A percentile compares a stretch with the other conserved stretches of the same genome.
These are phyloP conservation scores for Alternaria burnsii DNA, from an alignment of 2,329 filamentous ascomycete genomes.

Conservation along the genomic window DNA sequence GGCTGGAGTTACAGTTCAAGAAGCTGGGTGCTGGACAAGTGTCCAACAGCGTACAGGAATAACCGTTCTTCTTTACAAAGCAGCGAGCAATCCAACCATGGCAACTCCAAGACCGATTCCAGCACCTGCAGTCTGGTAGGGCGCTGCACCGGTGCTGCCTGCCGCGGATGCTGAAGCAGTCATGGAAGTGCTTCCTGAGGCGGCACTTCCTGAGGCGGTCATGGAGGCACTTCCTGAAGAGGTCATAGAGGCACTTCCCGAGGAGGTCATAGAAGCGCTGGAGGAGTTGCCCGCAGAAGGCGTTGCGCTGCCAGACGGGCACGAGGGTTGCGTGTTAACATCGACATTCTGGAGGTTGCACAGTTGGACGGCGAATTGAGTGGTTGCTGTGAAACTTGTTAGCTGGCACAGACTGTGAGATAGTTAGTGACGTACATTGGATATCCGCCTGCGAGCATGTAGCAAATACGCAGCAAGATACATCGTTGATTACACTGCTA, in stretches of 20 bases:
- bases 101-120: not conserved
- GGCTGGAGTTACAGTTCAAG: not conserved
- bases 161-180: not conserved
- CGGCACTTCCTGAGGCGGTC: not conserved
- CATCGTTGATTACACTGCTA: slow-evolving; percentile 48
- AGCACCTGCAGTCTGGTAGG: not conserved
- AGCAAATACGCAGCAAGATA: slow-evolving; percentile 57
- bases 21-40: not conserved
- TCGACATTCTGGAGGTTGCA: slow-evolving; percentile 3
- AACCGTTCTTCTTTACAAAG: not conserved
- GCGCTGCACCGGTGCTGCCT: not conserved
- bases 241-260: not conserved
- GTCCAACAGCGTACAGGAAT: not conserved
- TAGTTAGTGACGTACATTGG: slow-evolving; percentile 9
- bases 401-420: not conserved
- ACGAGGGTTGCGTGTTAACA: not conserved
- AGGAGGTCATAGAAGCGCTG: not conserved
- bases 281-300: not conserved
- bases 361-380: not conserved
- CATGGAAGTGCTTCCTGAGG: not conserved
- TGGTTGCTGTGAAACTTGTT: not conserved
- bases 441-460: slow-evolving; percentile 50
- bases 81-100: slow-evolving; percentile 4
- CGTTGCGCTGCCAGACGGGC: slow-evolving; percentile 1
- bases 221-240: not conserved